These are phyloP conservation scores for Moringa oleifera DNA, from an alignment of 345 rosid species.

Conservation along the genomic window DNA sequence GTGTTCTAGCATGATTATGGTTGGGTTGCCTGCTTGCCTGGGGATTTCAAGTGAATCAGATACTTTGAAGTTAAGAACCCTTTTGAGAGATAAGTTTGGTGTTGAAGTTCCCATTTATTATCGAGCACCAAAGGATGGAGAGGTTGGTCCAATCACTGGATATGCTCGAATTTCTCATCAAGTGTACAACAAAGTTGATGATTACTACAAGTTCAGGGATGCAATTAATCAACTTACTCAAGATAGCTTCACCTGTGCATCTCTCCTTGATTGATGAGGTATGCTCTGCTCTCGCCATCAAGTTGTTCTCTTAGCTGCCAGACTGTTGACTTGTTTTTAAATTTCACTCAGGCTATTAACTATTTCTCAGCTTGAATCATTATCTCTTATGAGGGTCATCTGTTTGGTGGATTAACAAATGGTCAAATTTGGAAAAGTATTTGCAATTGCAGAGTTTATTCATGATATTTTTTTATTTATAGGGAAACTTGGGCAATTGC, in stretches of 20 bases:
- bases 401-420: no score
- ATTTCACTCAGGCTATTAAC: no score
- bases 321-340: no score
- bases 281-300: slow-evolving; percentile 14
- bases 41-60: slow-evolving; percentile 46
- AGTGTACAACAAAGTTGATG: slow-evolving; percentile 73
- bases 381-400: no score
- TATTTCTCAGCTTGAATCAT: no score
- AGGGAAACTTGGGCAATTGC: no score
- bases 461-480: no score
- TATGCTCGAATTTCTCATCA: slow-evolving; percentile 88
- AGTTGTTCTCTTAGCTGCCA: not conserved
- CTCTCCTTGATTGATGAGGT: slow-evolving; percentile 44
- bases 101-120: slow-evolving; percentile 80
- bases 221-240: slow-evolving; percentile 46
- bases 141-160: slow-evolving; percentile 47
- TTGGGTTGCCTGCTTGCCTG: slow-evolving; percentile 72
- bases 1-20: slow-evolving; percentile 89
- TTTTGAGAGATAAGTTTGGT: slow-evolving; percentile 52
- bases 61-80: slow-evolving; percentile 49
- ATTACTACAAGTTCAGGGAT: slow-evolving; percentile 71
- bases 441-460: no score
- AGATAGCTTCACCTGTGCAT: slow-evolving; percentile 51
- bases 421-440: not conserved
- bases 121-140: slow-evolving; percentile 50